Evolutionary conservation across 2,329 filamentous ascomycete genomes (phyloP), one percentile per base, ranked within the genome.

Genomic region (Aspergillus carbonarius): DNA sequence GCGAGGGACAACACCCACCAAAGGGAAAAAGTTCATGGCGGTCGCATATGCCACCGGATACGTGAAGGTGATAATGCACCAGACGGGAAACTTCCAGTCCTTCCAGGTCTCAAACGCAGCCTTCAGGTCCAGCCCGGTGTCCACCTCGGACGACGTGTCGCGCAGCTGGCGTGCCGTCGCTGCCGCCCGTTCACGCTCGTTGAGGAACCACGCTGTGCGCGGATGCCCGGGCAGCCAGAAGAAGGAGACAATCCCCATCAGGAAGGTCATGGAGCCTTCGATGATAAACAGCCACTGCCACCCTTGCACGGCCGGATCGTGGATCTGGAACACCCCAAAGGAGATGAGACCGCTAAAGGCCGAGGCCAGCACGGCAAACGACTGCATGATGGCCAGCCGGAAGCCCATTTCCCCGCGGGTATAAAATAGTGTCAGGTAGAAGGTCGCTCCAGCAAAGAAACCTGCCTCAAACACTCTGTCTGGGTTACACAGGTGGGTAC

Each of bases 371-470:
- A 78, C 68, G 2, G 76, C 74, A 50, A 70, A 76, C 0, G 73
- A 76, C 44, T 80, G 79, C 65, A 80, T 78, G n/a, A 78, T 74
- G 3, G 76, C 78, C 3, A 76, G 74, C 10, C 78, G 74, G 50
- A 79, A 78, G 0, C 74, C 77, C 63, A 79, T 76, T 59, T 79
- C 75, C 10, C 66, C 66, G 2, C 70, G 65, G 0, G 64, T 69
- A 57, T 72, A 81, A 44, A 85, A 84, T 0, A 82, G 74, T 0
- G 82, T 80, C 7, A 82, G 68, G 61, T 82, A 85, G 68, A 83
- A 84, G 2, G 85, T 81, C 13, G 81, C 78, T 0, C 81, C 76
- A 4, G 82, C 79, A 59, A 83, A 83, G 70, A 84, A 85, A 0
- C 81, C 83, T 0, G 82, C 83, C 68, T 86, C 83, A 20, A 67